Evolutionary conservation across 768 basidiomycete species (phyloP).

Genomic region (Podaxis rugospora): DNA sequence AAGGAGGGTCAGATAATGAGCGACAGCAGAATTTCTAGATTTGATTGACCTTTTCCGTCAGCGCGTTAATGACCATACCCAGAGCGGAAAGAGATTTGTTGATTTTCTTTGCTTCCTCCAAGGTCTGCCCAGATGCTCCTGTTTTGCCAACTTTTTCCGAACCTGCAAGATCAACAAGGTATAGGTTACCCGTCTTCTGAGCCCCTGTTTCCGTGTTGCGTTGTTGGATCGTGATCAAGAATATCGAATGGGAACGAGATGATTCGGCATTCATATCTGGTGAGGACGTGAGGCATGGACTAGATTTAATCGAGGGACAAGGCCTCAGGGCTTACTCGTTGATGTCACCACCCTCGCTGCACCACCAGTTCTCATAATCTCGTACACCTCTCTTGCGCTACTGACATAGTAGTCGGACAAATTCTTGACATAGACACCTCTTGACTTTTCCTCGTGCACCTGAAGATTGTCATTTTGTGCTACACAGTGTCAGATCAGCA

Average conservation of each 20-base stretch:
- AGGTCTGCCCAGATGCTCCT: slow-evolving; percentile 95
- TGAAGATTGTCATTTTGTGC: slow-evolving; percentile 98
- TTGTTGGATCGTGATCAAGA: slow-evolving; percentile 96
- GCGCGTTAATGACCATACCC: slow-evolving; percentile 98
- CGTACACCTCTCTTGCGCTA: slow-evolving; percentile 92
- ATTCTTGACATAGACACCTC: slow-evolving; percentile 97
- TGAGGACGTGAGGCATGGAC: background rate
- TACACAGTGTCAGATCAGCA: slow-evolving; percentile 20
- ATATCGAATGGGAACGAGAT: slow-evolving; percentile 98
- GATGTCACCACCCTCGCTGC: slow-evolving; percentile 87
- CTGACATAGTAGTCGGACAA: slow-evolving; percentile 98
- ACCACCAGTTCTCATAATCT: slow-evolving; percentile 98
- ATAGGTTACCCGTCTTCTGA: slow-evolving; percentile 94
- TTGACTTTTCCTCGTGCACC: slow-evolving; percentile 96
- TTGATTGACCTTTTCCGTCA: slow-evolving; percentile 84
- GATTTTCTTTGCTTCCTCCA: slow-evolving; percentile 99
- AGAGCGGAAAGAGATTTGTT: slow-evolving; percentile 97
- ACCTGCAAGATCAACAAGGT: slow-evolving; percentile 96
- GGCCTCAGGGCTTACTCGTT: slow-evolving; percentile 63
- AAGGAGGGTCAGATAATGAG: background rate
- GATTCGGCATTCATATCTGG: slow-evolving; percentile 99
- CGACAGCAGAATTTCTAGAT: background rate
- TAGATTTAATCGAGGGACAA: background rate
- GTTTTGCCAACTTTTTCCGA: slow-evolving; percentile 99
- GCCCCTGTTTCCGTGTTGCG: slow-evolving; percentile 94